Conservation (phyloP, 306 rosid genomes). For the Rosa chinensis region DNA sequence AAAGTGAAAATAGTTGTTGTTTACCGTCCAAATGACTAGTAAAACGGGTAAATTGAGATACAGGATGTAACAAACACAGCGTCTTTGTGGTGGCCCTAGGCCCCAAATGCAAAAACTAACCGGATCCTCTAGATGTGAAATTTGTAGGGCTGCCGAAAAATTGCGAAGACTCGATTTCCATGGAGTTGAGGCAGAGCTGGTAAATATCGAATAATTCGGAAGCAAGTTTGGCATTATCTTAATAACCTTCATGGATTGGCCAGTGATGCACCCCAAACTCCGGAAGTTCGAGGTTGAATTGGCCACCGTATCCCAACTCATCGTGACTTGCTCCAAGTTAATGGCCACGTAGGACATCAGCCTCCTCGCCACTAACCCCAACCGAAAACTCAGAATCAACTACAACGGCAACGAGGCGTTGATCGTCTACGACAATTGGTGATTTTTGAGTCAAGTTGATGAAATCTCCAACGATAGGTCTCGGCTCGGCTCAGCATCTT, state of each 20-base stretch:
- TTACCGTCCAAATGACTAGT: no score
- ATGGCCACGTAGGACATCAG: conserved; percentile 31
- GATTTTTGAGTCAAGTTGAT: background rate
- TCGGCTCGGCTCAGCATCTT: no score
- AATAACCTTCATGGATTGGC: conserved; percentile 15
- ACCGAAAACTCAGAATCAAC: conserved; percentile 13
- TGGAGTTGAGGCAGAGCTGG: conserved; percentile 62
- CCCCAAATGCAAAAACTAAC: conserved; percentile 51
- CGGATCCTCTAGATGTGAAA: conserved; percentile 58
- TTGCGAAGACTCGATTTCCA: conserved; percentile 53
- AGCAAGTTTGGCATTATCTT: conserved; percentile 17
- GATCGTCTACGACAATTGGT: background rate
- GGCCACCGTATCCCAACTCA: conserved; percentile 19
- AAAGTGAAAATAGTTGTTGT: no score
- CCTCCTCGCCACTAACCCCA: conserved; percentile 22
- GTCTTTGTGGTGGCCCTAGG: conserved; percentile 39
- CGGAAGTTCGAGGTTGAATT: conserved; percentile 33
- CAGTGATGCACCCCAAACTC: conserved; percentile 9
- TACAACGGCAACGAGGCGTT: conserved; percentile 19
- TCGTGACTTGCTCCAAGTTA: conserved; percentile 12
- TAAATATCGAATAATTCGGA: conserved; percentile 49
- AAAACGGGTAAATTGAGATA: no score
- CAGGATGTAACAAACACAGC: conserved; percentile 38
- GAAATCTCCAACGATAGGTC: conserved; percentile 18
- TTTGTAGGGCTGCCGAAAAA: conserved; percentile 54